Percentiles rank a stretch among this genome's conserved stretches.
Evolutionary conservation across 352 stramenopile species (phyloP).

Genomic region (Phytophthora crassamura): DNA sequence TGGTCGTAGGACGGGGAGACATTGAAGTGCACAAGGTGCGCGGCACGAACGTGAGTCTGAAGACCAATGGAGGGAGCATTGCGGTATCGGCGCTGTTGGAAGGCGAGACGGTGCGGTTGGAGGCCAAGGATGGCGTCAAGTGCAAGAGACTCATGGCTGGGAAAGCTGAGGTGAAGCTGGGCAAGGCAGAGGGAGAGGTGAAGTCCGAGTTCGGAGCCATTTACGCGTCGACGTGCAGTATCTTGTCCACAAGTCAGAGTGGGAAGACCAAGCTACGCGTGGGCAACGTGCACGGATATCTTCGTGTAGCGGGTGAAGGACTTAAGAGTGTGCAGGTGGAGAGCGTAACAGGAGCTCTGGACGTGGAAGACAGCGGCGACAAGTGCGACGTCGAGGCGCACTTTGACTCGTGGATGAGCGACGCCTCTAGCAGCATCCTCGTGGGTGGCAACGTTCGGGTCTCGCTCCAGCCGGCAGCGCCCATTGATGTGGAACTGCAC

Average conservation of each 20-base stretch:
- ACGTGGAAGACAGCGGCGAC: constrained; percentile 75
- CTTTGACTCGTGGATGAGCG: constrained; percentile 73
- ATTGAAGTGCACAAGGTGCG: constrained; percentile 72
- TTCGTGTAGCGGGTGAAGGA: constrained; percentile 60
- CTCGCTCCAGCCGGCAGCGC: constrained; percentile 65
- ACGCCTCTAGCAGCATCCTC: constrained; percentile 65
- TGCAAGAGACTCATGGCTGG: constrained; percentile 78
- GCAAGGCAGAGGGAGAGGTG: constrained; percentile 29
- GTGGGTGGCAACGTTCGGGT: constrained; percentile 66
- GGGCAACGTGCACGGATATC: constrained; percentile 75
- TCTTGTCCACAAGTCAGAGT: constrained; percentile 48
- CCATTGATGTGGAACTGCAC: constrained; percentile 73
- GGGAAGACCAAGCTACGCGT: constrained; percentile 43
- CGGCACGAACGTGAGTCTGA: constrained; percentile 59
- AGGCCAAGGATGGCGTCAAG: constrained; percentile 47
- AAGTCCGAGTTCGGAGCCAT: constrained; percentile 72
- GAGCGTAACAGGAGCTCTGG: constrained; percentile 71
- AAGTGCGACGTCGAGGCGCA: constrained; percentile 64
- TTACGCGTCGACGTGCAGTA: constrained; percentile 61
- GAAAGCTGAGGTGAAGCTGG: constrained; percentile 59
- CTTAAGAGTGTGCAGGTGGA: constrained; percentile 57
- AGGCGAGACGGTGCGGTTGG: constrained; percentile 53
- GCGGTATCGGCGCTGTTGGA: constrained; percentile 59
- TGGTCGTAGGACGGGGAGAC: constrained; percentile 65
- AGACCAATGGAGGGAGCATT: constrained; percentile 68